These are phyloP conservation scores for Plasmodium chabaudi DNA, from an alignment of 169 alveolate species.

Conservation along the genomic window DNA sequence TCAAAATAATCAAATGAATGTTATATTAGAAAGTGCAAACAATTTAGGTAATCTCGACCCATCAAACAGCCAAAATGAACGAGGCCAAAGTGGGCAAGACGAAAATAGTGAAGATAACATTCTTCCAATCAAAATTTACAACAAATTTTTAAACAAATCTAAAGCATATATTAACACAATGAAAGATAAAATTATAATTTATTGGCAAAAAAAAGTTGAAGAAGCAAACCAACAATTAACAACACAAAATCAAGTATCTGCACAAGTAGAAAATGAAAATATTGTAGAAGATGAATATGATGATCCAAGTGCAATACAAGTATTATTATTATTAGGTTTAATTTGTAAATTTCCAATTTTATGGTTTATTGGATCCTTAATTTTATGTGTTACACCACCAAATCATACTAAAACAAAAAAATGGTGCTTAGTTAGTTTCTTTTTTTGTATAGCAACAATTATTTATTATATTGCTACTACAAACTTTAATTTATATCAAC, in stretches of 20 bases:
- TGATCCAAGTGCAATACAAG: constrained; percentile 69
- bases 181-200: constrained; percentile 66
- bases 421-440: constrained; percentile 49
- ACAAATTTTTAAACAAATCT: too few relatives aligned
- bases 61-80: not conserved
- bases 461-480: constrained; percentile 49
- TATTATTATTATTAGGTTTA: constrained; percentile 53
- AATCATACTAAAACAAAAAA: constrained; percentile 61
- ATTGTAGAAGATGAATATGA: constrained; percentile 51
- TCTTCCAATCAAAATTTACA: too few relatives aligned
- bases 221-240: constrained; percentile 66
- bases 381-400: constrained; percentile 67
- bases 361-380: constrained; percentile 61
- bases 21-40: too few relatives aligned
- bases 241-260: constrained; percentile 40
- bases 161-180: not conserved
- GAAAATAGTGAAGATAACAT: too few relatives aligned
- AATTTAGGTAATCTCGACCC: not conserved
- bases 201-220: constrained; percentile 57
- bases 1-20: too few relatives aligned
- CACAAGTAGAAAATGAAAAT: not conserved
- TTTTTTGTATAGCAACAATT: constrained; percentile 52
- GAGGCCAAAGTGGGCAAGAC: not conserved
- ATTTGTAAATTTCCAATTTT: constrained; percentile 70
- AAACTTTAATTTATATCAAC: constrained; percentile 27